Evolutionary conservation across 164 flowering plant species (phyloP).

Genomic region (Paratinospora sagittata): DNA sequence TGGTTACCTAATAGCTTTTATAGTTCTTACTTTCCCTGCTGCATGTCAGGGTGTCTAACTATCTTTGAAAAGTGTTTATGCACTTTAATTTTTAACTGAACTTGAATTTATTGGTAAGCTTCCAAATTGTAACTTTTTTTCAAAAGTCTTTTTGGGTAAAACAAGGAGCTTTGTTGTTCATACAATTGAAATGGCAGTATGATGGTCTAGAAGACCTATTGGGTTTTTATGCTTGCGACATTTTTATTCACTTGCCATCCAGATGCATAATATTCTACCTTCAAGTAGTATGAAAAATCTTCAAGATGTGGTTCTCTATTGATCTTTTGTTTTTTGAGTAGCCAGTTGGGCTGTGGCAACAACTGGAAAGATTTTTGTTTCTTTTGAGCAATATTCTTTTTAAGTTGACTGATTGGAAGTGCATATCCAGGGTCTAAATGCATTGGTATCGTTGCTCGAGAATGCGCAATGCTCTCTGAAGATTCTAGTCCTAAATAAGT

Average conservation of each 20-base stretch:
- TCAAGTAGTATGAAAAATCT: background rate
- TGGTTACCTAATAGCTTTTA: background rate
- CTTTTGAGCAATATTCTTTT: background rate
- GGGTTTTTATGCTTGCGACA: too few relatives aligned
- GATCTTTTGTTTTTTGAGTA: background rate
- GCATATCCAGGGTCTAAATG: constrained; percentile 52
- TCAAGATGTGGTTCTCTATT: background rate
- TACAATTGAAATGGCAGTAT: too few relatives aligned
- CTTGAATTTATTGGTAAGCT: background rate
- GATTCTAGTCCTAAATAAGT: constrained; percentile 55
- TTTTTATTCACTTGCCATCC: background rate
- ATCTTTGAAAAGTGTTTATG: background rate
- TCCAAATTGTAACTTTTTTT: too few relatives aligned
- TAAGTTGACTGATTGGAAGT: background rate
- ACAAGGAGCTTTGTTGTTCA: too few relatives aligned
- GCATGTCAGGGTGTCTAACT: background rate
- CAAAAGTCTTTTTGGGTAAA: too few relatives aligned
- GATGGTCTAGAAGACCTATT: too few relatives aligned
- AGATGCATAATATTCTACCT: background rate
- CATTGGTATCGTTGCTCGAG: constrained; percentile 45
- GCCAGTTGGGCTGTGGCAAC: background rate
- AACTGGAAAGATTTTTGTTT: background rate
- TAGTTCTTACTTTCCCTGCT: background rate
- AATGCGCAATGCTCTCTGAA: constrained; percentile 54
- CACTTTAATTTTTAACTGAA: background rate